Base-by-base conservation (phyloP, 306 rosid genomes). In the Rubus parviflorus region DNA sequence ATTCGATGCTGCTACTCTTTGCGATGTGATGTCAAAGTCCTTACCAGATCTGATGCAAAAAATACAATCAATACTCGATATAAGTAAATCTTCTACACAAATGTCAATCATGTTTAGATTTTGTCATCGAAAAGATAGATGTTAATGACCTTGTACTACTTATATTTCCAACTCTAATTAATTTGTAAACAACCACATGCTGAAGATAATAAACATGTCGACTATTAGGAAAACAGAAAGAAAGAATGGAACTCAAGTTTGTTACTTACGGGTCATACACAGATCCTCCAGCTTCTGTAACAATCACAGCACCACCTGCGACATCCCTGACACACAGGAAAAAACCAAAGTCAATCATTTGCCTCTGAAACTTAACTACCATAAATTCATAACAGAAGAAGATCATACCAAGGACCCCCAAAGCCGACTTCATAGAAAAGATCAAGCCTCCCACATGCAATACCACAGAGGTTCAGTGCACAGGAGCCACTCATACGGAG, bases 381-480 rank as follows among this genome's bases (percentile, higher is more conserved):
- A 61, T 13, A 45, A 62, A 74, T 38, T 38, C 5, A 17, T 16
- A 42, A 64, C 22, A 1, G 53, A 42, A 67, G 20, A 74, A 70
- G 53, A 20, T 75, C 89, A 71, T 92, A 96, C 99, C 99, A 96
- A 72, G 97, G 90, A 81, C 98, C 99, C 68, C 99, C 99, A 58
- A 87, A 96, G 81, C 93, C 92, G 8, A 70, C 23, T 84, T 88
- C 92, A 71, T 74, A 96, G 81, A 86, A 92, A 41, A 88, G 79
- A 84, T 96, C 98, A 45, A 96, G 81, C 86, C 99, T 92, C 85
- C 99, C 98, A 73, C 98, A 89, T 56, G 99, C 99, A 58, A 96
- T 68, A 79, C 97, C 99, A 88, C 99, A 96, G 53, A 96, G 98
- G 85, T 91, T 84, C 89, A 96, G 75, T 49, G 99, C 99, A 77